phyloP scores from a whole-genome alignment of 257 asterid genomes.

The Ligustrum vulgare region DNA sequence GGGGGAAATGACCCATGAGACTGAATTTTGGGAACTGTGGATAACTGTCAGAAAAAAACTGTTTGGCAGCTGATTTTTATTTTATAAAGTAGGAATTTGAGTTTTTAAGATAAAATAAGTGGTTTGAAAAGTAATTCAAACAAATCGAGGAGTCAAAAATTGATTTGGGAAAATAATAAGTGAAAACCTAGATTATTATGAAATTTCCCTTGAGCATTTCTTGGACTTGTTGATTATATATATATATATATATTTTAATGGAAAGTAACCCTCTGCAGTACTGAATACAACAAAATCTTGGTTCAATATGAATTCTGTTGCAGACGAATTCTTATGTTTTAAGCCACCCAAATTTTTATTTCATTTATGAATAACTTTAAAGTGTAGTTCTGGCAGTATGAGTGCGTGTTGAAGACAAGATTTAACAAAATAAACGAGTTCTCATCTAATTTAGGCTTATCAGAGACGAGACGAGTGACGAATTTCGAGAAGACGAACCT shows the following conservation, averaged over 20 bases:
- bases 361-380: no score
- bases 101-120: no score
- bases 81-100: no score
- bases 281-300: constrained; percentile 42
- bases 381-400: no score
- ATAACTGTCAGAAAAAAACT: background rate
- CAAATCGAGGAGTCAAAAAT: no score
- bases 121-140: no score
- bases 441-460: background rate
- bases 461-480: background rate
- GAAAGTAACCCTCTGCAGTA: constrained; percentile 34
- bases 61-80: no score
- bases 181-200: constrained; percentile 34
- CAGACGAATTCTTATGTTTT: no score
- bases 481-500: constrained; percentile 26
- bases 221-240: constrained; percentile 25
- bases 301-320: background rate
- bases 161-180: no score
- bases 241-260: background rate
- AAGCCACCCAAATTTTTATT: no score
- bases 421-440: no score
- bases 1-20: background rate
- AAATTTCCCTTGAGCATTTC: constrained; percentile 26
- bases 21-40: constrained; percentile 15
- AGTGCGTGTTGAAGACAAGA: no score